These are phyloP conservation scores for Penicillium canescens DNA, from an alignment of 495 filamentous ascomycete species.

Conservation along the genomic window DNA sequence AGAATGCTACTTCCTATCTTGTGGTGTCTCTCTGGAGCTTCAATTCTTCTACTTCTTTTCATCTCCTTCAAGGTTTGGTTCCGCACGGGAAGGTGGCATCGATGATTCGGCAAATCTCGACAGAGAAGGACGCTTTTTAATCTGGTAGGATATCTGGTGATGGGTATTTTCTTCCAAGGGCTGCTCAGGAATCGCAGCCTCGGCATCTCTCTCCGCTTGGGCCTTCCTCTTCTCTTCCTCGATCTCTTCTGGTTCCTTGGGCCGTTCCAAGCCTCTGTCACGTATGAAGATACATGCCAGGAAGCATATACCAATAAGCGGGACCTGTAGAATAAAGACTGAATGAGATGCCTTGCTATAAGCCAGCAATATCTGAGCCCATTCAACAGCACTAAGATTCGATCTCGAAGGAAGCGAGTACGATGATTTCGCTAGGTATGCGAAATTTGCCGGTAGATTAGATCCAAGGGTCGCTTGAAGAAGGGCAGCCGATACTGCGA, in stretches of 20 bases:
- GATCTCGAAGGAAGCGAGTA: slow-evolving; percentile 41
- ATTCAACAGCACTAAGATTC: slow-evolving; percentile 34
- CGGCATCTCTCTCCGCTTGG: slow-evolving; percentile 20
- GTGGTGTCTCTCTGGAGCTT: not conserved
- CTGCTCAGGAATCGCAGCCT: slow-evolving; percentile 12
- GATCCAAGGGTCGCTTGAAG: slow-evolving; percentile 51
- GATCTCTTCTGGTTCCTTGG: slow-evolving; percentile 45
- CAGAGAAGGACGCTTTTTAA: slow-evolving; percentile 16
- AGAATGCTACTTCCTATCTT: not conserved
- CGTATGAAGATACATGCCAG: slow-evolving; percentile 52
- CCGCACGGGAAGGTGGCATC: slow-evolving; percentile 16
- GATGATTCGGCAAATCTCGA: slow-evolving; percentile 25
- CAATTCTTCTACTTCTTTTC: slow-evolving; percentile 6
- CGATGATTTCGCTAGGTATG: slow-evolving; percentile 40
- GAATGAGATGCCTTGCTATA: slow-evolving; percentile 53
- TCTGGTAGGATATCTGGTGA: not conserved
- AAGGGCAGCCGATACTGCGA: slow-evolving; percentile 60
- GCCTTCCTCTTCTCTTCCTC: slow-evolving; percentile 30
- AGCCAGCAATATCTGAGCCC: slow-evolving; percentile 43
- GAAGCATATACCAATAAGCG: slow-evolving; percentile 55
- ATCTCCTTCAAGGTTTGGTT: not conserved
- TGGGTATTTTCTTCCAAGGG: not conserved
- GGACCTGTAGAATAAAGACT: slow-evolving; percentile 57
- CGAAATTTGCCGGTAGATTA: slow-evolving; percentile 42
- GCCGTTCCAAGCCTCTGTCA: slow-evolving; percentile 53